Evolutionary conservation across 2,329 filamentous ascomycete genomes (phyloP), one percentile per base, ranked within the genome.

Genomic region (Talaromyces sp.): DNA sequence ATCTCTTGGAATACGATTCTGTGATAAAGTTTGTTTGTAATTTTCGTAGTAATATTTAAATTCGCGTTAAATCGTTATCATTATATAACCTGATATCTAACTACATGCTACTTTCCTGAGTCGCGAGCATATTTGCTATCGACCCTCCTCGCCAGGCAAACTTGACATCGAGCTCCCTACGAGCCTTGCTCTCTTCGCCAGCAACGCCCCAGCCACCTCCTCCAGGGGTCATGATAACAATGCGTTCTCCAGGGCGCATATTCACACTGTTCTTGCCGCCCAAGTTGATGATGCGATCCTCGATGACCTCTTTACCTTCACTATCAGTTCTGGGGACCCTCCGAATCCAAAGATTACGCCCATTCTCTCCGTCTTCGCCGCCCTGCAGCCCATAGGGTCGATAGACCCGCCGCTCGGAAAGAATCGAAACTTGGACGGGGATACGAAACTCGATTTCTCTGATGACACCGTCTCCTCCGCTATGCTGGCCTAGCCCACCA

Each of bases 341-440:
- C 15, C 89, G 79, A 44, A 93, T 88, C 92, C 92, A 97, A 44
- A 95, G 79, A 68, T 96, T 97, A 59, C 91, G 77, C 0, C 93
- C 93, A 63, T 88, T 90, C 65, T 84, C 75, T 0, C 85, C 93
- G 57, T 93, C 89, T 62, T 86, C 88, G 6, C 93, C 93, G 0
- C 92, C 93, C 10, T 85, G 86, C 60, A 96, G 80, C 0, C 92
- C 92, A 69, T 92, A 96, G 0, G 91, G 91, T 62, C 83, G 82
- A 65, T 88, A 87, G 0, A 92, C 88, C 28, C 91, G 75, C 8
- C 91, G 75, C 71, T 95, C 90, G 6, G 85, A 88, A 3, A 95
- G 78, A 25, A 95, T 92, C 1, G 84, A 88, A 2, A 90, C 89
- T 72, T 92, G 88, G 5, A 95, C 84, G 0, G 89, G 88, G 49